These are phyloP conservation scores for Scenedesmus sp. DNA, from an alignment of 163 green algal genomes.

Conservation along the genomic window DNA sequence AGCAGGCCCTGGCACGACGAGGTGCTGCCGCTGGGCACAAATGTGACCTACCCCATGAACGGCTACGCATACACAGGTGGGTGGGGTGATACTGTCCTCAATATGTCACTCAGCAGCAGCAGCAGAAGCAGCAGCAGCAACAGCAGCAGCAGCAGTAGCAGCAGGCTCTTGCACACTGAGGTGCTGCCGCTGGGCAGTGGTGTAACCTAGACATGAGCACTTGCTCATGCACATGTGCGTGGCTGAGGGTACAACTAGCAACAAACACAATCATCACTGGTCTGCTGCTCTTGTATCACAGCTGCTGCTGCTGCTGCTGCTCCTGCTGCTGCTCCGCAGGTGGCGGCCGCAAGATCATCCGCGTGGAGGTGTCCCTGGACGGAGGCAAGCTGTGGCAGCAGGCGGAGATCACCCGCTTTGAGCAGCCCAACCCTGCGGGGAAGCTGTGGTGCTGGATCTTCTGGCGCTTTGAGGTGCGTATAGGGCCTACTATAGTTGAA, in stretches of 20 bases:
- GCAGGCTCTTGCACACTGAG: neutral
- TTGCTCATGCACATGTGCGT: neutral
- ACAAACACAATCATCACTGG: too few relatives aligned
- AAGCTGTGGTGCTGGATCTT: conserved; percentile 91
- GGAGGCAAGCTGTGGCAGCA: conserved; percentile 87
- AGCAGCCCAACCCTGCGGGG: conserved; percentile 77
- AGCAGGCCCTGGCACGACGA: conserved; percentile 91
- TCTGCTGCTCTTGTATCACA: neutral
- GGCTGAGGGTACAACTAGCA: neutral
- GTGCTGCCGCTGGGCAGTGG: too few relatives aligned
- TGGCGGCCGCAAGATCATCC: conserved; percentile 91
- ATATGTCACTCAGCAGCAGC: neutral
- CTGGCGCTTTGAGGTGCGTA: conserved; percentile 78
- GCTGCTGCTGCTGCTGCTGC: neutral
- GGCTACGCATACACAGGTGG: conserved; percentile 96
- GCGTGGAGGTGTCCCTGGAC: conserved; percentile 94
- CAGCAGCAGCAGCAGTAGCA: neutral
- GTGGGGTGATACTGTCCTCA: neutral
- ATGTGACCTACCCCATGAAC: conserved; percentile 81
- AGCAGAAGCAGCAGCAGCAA: neutral
- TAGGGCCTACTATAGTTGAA: too few relatives aligned
- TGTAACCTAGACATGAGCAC: too few relatives aligned
- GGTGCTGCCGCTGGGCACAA: conserved; percentile 74
- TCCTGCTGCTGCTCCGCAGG: conserved; percentile 62
- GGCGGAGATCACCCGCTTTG: conserved; percentile 77